These are phyloP conservation scores for Cladophialophora psammophila DNA, from an alignment of 2,329 filamentous ascomycete genomes.

Conservation along the genomic window DNA sequence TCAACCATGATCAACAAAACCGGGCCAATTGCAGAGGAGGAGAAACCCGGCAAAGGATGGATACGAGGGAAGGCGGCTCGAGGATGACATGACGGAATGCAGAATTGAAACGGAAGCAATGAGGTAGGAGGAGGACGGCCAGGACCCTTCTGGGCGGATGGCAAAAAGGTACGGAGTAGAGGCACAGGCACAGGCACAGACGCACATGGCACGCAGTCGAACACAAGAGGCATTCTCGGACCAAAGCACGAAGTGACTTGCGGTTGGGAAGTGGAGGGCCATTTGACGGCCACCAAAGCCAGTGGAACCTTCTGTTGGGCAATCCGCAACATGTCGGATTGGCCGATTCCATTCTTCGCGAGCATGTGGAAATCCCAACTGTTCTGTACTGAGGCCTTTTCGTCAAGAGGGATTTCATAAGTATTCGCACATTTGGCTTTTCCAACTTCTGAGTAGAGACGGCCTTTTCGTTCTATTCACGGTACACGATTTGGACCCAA, in stretches of 20 bases:
- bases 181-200: slow-evolving; percentile 4
- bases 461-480: not conserved
- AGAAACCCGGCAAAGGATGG: slow-evolving; percentile 9
- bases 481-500: not conserved
- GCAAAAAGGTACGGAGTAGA: slow-evolving; percentile 12
- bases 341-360: not conserved
- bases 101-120: slow-evolving; percentile 6
- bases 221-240: not conserved
- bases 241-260: not conserved
- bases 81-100: slow-evolving; percentile 28
- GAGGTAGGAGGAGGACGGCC: not conserved
- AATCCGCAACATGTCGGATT: slow-evolving; percentile 2
- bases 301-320: slow-evolving; percentile 10
- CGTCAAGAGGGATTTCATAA: no score
- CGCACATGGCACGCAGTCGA: slow-evolving; percentile 21
- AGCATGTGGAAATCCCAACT: slow-evolving; percentile 23
- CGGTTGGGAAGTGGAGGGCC: slow-evolving; percentile 4
- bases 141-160: slow-evolving; percentile 17
- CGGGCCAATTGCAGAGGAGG: slow-evolving; percentile 13
- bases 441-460: slow-evolving; percentile 5
- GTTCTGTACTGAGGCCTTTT: slow-evolving; percentile 11
- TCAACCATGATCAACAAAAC: slow-evolving; percentile 22
- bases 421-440: no score
- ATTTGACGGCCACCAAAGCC: no score
- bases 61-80: slow-evolving; percentile 10